A percentile compares a stretch with the other conserved stretches of the same genome.
Evolutionary conservation across 345 rosid species (phyloP).

Genomic region (Citrus maxima): DNA sequence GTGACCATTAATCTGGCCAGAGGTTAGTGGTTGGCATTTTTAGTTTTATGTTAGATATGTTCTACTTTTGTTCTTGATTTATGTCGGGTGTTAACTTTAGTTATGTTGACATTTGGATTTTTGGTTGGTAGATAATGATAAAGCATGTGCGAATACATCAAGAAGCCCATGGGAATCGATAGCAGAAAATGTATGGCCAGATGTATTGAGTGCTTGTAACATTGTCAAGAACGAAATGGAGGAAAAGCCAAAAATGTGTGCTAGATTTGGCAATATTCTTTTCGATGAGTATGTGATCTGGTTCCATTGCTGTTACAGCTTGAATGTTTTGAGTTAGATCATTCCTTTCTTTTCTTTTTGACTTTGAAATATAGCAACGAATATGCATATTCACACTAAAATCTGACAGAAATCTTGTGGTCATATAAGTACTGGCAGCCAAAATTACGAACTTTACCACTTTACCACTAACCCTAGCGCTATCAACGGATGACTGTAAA

Average conservation of each 20-base stretch:
- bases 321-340: neutral
- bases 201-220: slow-evolving; percentile 16
- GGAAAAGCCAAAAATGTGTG: slow-evolving; percentile 20
- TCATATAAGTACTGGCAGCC: too few relatives aligned
- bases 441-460: too few relatives aligned
- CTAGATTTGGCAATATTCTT: slow-evolving; percentile 25
- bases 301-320: neutral
- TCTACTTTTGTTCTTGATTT: slow-evolving; percentile 6
- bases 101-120: neutral
- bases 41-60: neutral
- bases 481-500: neutral
- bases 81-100: neutral
- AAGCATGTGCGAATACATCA: neutral
- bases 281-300: slow-evolving; percentile 13
- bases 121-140: neutral
- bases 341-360: neutral
- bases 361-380: too few relatives aligned
- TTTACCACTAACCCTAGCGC: neutral
- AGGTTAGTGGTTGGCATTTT: slow-evolving; percentile 23
- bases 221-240: slow-evolving; percentile 14
- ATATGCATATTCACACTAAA: too few relatives aligned
- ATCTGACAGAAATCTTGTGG: too few relatives aligned
- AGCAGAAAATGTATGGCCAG: slow-evolving; percentile 24
- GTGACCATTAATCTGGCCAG: slow-evolving; percentile 4
- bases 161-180: slow-evolving; percentile 16